Base-by-base conservation (phyloP, 495 filamentous ascomycete species). In the Aspergillus coremiiformis region DNA sequence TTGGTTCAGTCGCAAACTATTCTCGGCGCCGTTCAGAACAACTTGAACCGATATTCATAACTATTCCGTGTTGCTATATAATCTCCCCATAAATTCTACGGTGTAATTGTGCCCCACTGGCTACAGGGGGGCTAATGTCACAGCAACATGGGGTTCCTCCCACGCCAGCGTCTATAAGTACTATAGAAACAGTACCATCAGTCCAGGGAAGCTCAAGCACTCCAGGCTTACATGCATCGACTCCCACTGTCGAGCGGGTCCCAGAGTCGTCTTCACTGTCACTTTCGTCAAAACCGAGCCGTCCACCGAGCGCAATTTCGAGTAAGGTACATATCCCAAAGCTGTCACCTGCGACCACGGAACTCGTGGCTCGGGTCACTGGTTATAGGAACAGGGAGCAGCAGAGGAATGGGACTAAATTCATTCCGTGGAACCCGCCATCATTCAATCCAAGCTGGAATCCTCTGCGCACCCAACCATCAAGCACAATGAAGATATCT, bases 101-200 rank as follows among this genome's bases (percentile, higher is more conserved):
- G 47, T n/a, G 43, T 41, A 32, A 33, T 17, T 43, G 44, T 26
- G 43, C 39, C 22, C 37, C 43, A 42, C 27, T 19, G 23, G 46
- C 23, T 21, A 23, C 32, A 33, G 57, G 57, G 57, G 61, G 21
- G 24, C 24, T 41, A 41, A 66, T 66, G 61, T 60, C 59, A 60
- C 58, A 57, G 55, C 61, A 63, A 51, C 51, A 61, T 60, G 62
- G 61, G 53, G 56, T 50, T 56, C 52, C 41, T 35, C 24, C 53
- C 53, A 58, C 55, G 43, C 47, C 54, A 56, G 56, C 57, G 55
- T 62, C 60, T 56, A 61, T 63, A 62, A 51, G 56, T 47, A 51
- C 60, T 56, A 61, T 63, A 62, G 53, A 58, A 47, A 51, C 61
- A 51, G 52, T 57, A 44, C 51, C 59, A 50, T 46, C 52, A 49